phyloP scores from a whole-genome alignment of 1,284 basidiomycete species.

The Meira miltonrushii region DNA sequence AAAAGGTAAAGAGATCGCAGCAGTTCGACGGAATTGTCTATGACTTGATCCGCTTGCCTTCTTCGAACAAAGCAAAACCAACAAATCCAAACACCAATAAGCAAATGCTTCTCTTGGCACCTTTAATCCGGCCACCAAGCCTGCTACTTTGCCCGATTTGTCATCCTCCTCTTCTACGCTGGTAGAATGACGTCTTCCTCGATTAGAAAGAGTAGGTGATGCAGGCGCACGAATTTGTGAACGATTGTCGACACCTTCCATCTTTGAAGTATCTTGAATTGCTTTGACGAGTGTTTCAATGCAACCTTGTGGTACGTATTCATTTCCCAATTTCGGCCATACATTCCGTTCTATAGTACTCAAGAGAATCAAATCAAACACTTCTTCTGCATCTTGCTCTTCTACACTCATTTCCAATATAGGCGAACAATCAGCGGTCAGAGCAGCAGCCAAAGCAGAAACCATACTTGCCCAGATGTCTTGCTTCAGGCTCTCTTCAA shows the following conservation, averaged over 20 bases:
- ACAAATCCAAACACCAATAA: slow-evolving; percentile 1
- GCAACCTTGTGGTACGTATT: not conserved
- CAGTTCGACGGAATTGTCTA: slow-evolving; percentile 1
- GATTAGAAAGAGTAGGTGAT: not conserved
- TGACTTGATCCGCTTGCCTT: not conserved
- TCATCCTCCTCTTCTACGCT: slow-evolving; percentile 1
- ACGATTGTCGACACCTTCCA: too few species aligned
- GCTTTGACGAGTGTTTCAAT: not conserved
- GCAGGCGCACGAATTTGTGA: not conserved
- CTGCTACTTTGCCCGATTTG: not conserved
- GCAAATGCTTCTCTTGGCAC: slow-evolving; percentile 1
- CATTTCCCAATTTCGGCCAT: not conserved
- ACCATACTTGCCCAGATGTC: not conserved
- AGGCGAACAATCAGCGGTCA: not conserved
- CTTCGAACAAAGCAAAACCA: slow-evolving; percentile 1
- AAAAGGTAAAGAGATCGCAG: slow-evolving; percentile 1
- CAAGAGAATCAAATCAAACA: slow-evolving; percentile 3
- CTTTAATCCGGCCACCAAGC: too few species aligned
- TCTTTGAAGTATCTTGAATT: not conserved
- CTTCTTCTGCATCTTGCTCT: not conserved
- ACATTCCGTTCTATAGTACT: not conserved
- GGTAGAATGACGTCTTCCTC: not conserved
- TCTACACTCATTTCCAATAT: not conserved
- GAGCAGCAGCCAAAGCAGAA: not conserved
- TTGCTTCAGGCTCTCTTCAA: not conserved